Base-by-base conservation (phyloP, 352 stramenopile species). In the Salisapilia sapeloensis region DNA sequence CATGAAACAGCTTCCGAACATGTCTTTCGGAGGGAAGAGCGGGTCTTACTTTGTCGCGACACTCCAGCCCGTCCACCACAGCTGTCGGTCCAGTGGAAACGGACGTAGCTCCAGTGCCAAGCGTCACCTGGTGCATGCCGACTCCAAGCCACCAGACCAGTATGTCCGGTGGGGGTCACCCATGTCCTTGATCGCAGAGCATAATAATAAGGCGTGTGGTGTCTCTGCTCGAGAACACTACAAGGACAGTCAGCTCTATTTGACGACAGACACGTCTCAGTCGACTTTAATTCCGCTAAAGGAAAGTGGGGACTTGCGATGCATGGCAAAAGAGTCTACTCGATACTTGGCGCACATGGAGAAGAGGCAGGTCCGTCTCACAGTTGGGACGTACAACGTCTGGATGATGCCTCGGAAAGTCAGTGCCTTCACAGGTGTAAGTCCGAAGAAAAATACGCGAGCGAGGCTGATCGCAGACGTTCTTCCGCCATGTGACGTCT, bases 401-500 rank as follows among this genome's bases (percentile, higher is more conserved):
- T 85, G 70, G 70, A 85, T 85, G 70, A 59, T 85, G 59, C 70
- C 69, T 6, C 65, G 64, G 28, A 82, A 80, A 33, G 57, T 85
- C 24, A 79, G 58, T 24, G 59, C 54, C 23, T 85, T 85, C 39
- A 77, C 63, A 25, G 67, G 42, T 29, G 54, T 70, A 19, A 81
- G 60, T 0, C 63, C 66, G 2, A 66, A 70, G 44, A 85, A 85
- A 42, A 85, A 82, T 44, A 85, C 65, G 14, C 60, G 70, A 21
- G 65, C 70, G 33, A 55, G 63, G 19, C 48, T 82, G 17, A 85
- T 85, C 20, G 56, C 63, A 2, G 66, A 82, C 13, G 27, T 76
- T 18, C 42, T 85, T 22, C 70, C 66, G 31, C 45, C 54, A 0
- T 82, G 66, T 46, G 63, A 85, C 23, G 43, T 82, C 9, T 82